Conservation (phyloP, 202 grass and related monocot genomes). For the Schoenoplectus tabernaemontani region DNA sequence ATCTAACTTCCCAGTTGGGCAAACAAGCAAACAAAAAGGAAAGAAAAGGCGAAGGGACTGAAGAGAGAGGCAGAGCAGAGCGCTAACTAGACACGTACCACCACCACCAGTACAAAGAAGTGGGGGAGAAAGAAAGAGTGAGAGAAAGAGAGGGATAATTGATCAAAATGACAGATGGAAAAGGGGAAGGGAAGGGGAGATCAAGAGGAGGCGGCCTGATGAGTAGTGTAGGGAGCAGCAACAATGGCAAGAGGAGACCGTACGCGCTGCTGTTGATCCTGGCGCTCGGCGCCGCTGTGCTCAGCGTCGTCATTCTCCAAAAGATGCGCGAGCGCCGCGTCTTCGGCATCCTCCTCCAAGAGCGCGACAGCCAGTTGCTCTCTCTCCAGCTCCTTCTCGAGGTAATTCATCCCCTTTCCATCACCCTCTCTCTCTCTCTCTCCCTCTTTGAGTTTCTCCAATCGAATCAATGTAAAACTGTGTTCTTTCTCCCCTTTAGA, state of each 20-base stretch:
- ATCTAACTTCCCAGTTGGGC: neutral
- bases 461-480: too few species aligned
- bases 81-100: neutral
- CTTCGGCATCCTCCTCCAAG: slow-evolving; percentile 39
- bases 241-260: slow-evolving; percentile 34
- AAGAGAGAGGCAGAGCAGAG: neutral
- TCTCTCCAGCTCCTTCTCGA: slow-evolving; percentile 49
- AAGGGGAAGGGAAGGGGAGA: slow-evolving; percentile 1
- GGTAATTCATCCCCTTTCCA: slow-evolving; percentile 28
- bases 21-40: neutral
- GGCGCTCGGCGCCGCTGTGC: slow-evolving; percentile 30
- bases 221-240: neutral
- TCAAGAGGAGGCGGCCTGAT: neutral
- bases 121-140: neutral
- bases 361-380: slow-evolving; percentile 49
- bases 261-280: slow-evolving; percentile 52
- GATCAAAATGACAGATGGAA: slow-evolving; percentile 10
- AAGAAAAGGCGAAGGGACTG: neutral
- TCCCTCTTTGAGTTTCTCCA: neutral
- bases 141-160: neutral
- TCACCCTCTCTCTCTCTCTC: neutral
- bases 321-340: slow-evolving; percentile 63
- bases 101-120: neutral
- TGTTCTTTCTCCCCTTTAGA: too few species aligned
- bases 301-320: slow-evolving; percentile 54